Conservation (phyloP, 176 grass and related monocot species). For the sorghum (Sorghum bicolor) region Sorghum_bicolor_NCBIv3 NC_012873.2:57142501-57143000, state of each 20-base stretch:
- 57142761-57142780: conserved; percentile 67
- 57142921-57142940: conserved; percentile 63
- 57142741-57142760: conserved; percentile 25
- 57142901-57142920: conserved; percentile 38
- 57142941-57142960: conserved; percentile 71
- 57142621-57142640: conserved; percentile 36
- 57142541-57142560: conserved; percentile 32
- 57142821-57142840: conserved; percentile 88
- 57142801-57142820: conserved; percentile 66
- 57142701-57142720: conserved; percentile 90
- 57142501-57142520: not conserved
- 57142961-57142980: conserved; percentile 79
- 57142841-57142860: conserved; percentile 82
- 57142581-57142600: conserved; percentile 20
- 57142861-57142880: conserved; percentile 13
- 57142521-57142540: conserved; percentile 73
- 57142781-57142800: conserved; percentile 79
- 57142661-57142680: conserved; percentile 27
- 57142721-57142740: conserved; percentile 32
- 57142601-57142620: conserved; percentile 30
- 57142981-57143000: conserved; percentile 86
- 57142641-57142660: conserved; percentile 32
- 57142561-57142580: conserved; percentile 28
- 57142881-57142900: conserved; percentile 53
- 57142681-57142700: conserved; percentile 53